Conservation (phyloP, 225 moss, liverwort and hornwort species). For the Thuidium tamariscinum region DNA sequence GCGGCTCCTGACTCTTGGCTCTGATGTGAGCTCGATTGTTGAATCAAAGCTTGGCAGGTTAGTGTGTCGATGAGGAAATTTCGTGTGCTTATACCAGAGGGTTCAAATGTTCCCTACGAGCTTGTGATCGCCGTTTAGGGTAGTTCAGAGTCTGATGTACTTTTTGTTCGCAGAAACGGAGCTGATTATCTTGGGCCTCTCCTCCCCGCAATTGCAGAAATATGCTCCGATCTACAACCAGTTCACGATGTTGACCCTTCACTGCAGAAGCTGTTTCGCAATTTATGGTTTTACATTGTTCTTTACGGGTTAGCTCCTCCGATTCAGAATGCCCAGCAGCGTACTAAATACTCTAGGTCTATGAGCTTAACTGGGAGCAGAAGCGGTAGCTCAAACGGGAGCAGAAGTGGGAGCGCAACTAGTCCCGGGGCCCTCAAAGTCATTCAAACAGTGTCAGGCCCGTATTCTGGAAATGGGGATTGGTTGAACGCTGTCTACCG, state of each 20-base stretch:
- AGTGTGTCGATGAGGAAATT: not conserved
- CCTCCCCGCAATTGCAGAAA: slow-evolving; percentile 71
- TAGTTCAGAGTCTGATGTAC: not conserved
- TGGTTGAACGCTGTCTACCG: slow-evolving; percentile 65
- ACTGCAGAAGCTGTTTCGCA: slow-evolving; percentile 62
- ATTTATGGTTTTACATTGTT: slow-evolving; percentile 81
- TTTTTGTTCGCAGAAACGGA: slow-evolving; percentile 44
- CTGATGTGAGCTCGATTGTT: slow-evolving; percentile 62
- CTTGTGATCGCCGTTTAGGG: not conserved
- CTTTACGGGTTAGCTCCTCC: slow-evolving; percentile 81
- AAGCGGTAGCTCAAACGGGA: not conserved
- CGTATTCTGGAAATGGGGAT: slow-evolving; percentile 42
- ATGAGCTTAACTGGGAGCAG: slow-evolving; percentile 20
- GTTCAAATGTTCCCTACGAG: not conserved
- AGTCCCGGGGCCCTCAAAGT: slow-evolving; percentile 2
- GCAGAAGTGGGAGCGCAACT: slow-evolving; percentile 6
- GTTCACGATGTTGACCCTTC: slow-evolving; percentile 53
- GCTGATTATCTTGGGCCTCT: slow-evolving; percentile 81
- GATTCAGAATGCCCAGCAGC: slow-evolving; percentile 34
- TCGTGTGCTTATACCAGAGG: not conserved
- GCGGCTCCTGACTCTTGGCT: slow-evolving; percentile 70
- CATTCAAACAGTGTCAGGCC: slow-evolving; percentile 31
- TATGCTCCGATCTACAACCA: slow-evolving; percentile 52
- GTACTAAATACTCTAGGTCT: slow-evolving; percentile 25
- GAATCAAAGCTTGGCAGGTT: slow-evolving; percentile 76